Evolutionary conservation across 2,329 filamentous ascomycete species (phyloP), one percentile per base, ranked within the genome.

Genomic region (Fusarium keratoplasticum): DNA sequence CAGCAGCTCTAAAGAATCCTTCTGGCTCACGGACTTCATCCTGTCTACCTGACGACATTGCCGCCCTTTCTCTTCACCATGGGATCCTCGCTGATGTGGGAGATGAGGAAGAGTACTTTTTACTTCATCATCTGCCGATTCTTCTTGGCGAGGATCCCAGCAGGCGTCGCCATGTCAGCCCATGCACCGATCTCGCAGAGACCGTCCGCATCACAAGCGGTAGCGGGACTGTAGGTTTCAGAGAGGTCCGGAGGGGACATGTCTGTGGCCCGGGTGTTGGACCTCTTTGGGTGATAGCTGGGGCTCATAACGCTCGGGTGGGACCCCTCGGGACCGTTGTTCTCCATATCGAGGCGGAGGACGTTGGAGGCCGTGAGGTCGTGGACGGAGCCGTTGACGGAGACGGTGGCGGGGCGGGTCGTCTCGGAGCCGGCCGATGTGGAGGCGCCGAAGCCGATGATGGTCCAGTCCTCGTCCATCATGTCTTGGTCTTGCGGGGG

Each of bases 161-260:
- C 58, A 55, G 69, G 69, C 9, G 60, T 67, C 25, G 67, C 36
- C 22, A 59, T 59, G 35, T 77, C 74, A 47, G 76, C 76, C 76
- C 76, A 77, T 9, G 74, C 69, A 33, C 76, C 76, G 44, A 76
- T 67, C 33, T 67, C 76, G 27, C 61, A 74, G 16, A 77, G 64
- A 44, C 70, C 54, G 40, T 59, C 69, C 22, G 61, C 59, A 38
- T 67, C 66, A 42, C 62, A 61, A 40, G 35, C 61, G 25, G 55
- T 22, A 13, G 61, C 55, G 16, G 69, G 61, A 44, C 36, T 52
- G 40, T 59, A 64, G 42, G 65, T 33, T n/a, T 72, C 71, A n/a
- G 64, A 63, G 13, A 70, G 58, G 5, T 67, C 64, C 36, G 70
- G 35, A 25, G 64, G 58, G 25, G 63, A 68, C 44, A 65, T 38